Base-by-base conservation (phyloP, 345 rosid species). In the Fremontodendron californicum region DNA sequence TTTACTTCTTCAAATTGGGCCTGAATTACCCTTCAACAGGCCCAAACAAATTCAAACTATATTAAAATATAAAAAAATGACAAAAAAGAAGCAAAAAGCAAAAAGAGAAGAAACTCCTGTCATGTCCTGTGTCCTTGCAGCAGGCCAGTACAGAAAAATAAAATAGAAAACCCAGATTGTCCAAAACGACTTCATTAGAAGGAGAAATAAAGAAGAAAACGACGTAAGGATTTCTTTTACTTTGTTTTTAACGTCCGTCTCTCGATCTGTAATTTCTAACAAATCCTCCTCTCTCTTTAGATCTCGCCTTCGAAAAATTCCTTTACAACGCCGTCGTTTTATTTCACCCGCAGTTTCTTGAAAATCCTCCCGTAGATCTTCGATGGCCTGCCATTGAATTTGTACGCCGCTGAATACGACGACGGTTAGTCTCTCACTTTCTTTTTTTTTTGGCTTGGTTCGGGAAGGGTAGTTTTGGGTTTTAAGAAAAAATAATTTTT, bases 181-280 rank as follows among this genome's bases (percentile, higher is more conserved):
- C 60, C 57, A 29, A 48, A 70, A 16, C 58, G 58, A 48, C 58
- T 70, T 70, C 40, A 16, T 70, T 70, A 27, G 27, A 69, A 16
- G 35, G 2, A 46, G n/a, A 4, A 27, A 46, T 8, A 46, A 27
- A 9, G 6, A 69, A 69, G 0, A 27, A 46, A 69, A 69, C 73
- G 57, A 69, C 57, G 25, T 69, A 46, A 69, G 68, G 21, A 6
- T 68, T 29, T 27, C 1, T 29, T 48, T 13, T 15, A 5, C 1
- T 27, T 68, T 43, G 23, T 70, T 48, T 70, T 27, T 5, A 10
- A 1, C 15, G 1, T 19, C 27, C 12, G 31, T 49, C 55, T 51
- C 75, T 51, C 46, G 61, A 71, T 71, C 75, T 71, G 62, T 37
- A 33, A 71, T 71, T 71, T 18, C 74, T 48, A 15, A 8, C 40